Evolutionary conservation across 2,329 filamentous ascomycete species (phyloP), one percentile per base, ranked within the genome.

Genomic region (Fusarium proliferatum): DNA sequence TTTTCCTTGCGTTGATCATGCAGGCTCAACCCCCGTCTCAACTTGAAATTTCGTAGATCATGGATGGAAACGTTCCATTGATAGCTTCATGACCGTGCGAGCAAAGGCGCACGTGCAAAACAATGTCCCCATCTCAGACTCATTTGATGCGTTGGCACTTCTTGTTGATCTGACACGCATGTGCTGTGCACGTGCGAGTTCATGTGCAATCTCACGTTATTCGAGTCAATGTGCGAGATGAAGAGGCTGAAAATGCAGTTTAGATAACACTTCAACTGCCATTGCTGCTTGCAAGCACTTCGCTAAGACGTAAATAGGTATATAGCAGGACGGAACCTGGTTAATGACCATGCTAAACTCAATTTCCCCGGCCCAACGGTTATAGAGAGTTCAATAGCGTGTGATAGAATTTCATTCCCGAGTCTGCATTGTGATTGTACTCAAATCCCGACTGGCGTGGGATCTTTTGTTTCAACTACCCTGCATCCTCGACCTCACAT

Each of bases 1-100:
- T 70, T 64, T 71, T 68, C 76, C 76, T 73, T 77, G 74, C 61
- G 76, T 61, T 71, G 76, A 77, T 78, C 76, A 77, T 77, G 74
- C 74, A 70, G 45, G 69, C 71, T 67, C 51, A 56, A 64, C 60
- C 64, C 61, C 66, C 53, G 69, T 69, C 74, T 78, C 70, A 74
- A 77, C 72, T 67, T 68, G 45, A 61, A 69, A 57, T 52, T 58
- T 46, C 69, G 76, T 51, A 68, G 76, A 77, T 76, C 76, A 70
- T 53, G 61, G 57, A 65, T 71, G 34, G 51, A 66, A 60, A 45
- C 56, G 57, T 69, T 65, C 72, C 75, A 76, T 69, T 61, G 64
- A 68, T 64, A 58, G 28, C 46, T 58, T 59, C 64, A 39, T 61
- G 55, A 34, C 69, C 43, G 69, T 73, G 69, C 68, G 58, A 45